Evolutionary conservation across 169 alveolate species (phyloP), one percentile per base, ranked within the genome.

Genomic region (Plasmodium yoelii): DNA sequence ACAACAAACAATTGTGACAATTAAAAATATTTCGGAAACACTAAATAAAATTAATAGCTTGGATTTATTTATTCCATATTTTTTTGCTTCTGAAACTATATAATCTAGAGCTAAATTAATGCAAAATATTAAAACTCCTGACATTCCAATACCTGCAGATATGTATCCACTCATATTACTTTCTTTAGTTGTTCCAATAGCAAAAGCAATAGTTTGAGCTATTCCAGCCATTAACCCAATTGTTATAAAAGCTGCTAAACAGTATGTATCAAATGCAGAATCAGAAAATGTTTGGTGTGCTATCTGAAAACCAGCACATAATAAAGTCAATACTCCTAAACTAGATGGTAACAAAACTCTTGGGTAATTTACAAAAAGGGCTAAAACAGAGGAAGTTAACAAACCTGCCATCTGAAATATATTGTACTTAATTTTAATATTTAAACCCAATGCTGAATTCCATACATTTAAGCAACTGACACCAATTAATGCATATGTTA

Each of bases 121-220:
- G 1, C 67, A 26, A 53, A 82, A 82, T 28, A 65, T 82, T 10
- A 82, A 82, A 8, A 67, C 73, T 65, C 90, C 90, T 13, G 90
- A 82, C 24, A 82, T 51, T 55, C 90, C 90, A 2, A 82, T 22
- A 1, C 90, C 90, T 47, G 90, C 69, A n/a, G 86, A 67, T 56
- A 82, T 55, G 13, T 67, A 82, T 5, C 90, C 90, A 26, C 90
- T 64, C 90, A 82, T 68, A 67, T 82, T 82, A 34, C 55, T 57
- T 28, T 82, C 63, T 72, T 67, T 67, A 24, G 86, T 82, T 49
- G 90, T 49, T 9, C 84, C 90, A 19, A 82, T 49, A 19, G 24
- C 57, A 28, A 82, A 82, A 10, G 90, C 90, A 82, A 82, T 82
- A 6, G 90, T 65, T 82, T 82, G 90, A 8, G 77, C 73, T 24